phyloP scores from a whole-genome alignment of 2,329 filamentous ascomycete genomes.

The Dactylellina haptotyla region DNA sequence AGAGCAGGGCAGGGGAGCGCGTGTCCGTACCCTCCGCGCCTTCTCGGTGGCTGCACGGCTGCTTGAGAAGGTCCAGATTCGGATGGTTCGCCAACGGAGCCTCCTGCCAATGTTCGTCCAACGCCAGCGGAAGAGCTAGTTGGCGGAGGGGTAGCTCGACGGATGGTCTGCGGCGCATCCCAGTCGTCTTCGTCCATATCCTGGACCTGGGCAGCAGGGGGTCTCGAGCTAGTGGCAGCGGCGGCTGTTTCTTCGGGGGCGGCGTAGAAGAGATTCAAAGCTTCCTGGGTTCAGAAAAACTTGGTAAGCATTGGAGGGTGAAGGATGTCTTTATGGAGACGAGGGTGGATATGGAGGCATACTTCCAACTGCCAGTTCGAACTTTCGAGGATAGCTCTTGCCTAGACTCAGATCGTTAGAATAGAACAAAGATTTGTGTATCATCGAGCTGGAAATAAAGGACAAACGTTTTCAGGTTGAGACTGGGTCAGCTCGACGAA shows the following conservation, averaged over 20 bases:
- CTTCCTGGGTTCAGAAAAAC: slow-evolving; percentile 34
- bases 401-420: slow-evolving; percentile 64
- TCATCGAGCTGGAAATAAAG: not conserved
- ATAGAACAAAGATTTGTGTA: not conserved
- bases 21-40: slow-evolving; percentile 40
- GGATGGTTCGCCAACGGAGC: slow-evolving; percentile 19
- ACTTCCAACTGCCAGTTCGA: slow-evolving; percentile 74
- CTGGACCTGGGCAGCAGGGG: slow-evolving; percentile 1
- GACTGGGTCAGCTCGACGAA: slow-evolving; percentile 54
- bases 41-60: slow-evolving; percentile 22
- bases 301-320: not conserved
- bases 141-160: slow-evolving; percentile 45
- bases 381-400: slow-evolving; percentile 72
- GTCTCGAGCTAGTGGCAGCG: slow-evolving; percentile 11
- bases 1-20: not conserved
- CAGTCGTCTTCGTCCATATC: slow-evolving; percentile 35
- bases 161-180: slow-evolving; percentile 42
- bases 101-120: slow-evolving; percentile 32
- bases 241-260: slow-evolving; percentile 32
- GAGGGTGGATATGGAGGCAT: slow-evolving; percentile 67
- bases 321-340: not conserved
- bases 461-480: slow-evolving; percentile 55
- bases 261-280: slow-evolving; percentile 49
- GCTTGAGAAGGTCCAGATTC: not conserved
- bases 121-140: not conserved